Base-by-base conservation (phyloP, 2,329 filamentous ascomycete genomes). In the Bipolaris oryzae region DNA sequence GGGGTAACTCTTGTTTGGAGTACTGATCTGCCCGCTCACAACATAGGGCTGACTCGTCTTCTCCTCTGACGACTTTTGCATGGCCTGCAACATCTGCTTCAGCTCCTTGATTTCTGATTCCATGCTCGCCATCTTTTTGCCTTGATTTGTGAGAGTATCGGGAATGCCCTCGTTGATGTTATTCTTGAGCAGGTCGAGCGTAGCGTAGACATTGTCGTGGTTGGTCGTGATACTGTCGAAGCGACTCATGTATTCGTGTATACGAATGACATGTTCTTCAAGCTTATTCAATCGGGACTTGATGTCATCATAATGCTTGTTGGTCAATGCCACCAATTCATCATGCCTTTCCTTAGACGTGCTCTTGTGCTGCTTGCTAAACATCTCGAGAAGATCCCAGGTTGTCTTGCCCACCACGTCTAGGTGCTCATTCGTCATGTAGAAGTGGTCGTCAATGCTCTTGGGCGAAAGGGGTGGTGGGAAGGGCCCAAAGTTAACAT, bases 361-460 rank as follows among this genome's bases (percentile, higher is more conserved):
- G 20, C 23, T 53, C 31, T 53, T 55, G 18, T 61, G 56, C 11
- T 67, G 50, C 47, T 63, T 57, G 31, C 55, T 62, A 38, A 59
- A 50, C 23, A 50, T 49, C 13, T 62, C 58, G 3, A 74, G 53
- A 33, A 60, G 50, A 44, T 74, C 71, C 52, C 67, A 71, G 0
- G 66, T 62, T 6, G 64, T 70, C 39, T 70, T 66, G 34, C 63
- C 70, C 1, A 72, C 60, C 6, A 72, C 65, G 35, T 75, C 74
- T 18, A 77, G 68, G 59, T 77, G 74, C 46, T 72, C 67, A 46
- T 76, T 74, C 7, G 67, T 68, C 66, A 74, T 73, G 57, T 61
- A 69, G 61, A 77, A 76, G 52, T 75, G 72, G n/a, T 71, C 68
- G 5, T 67, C 62, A 15, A 67, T 61, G 7, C 47, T 55, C 46